phyloP scores from a whole-genome alignment of 2,329 filamentous ascomycete species.

The Scolecobasidium constrictum region DNA sequence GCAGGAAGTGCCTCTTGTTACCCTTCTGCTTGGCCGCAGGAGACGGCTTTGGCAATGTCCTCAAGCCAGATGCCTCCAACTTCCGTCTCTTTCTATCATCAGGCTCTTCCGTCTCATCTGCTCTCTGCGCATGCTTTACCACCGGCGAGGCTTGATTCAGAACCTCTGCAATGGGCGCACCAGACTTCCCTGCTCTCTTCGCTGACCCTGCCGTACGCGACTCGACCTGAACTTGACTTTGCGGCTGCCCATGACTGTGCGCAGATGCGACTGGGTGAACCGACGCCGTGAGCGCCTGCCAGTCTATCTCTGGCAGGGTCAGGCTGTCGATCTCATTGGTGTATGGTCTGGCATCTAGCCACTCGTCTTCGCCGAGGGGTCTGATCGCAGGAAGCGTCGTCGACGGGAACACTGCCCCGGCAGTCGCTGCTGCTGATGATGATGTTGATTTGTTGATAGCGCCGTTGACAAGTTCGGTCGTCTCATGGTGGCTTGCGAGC shows the following conservation, averaged over 20 bases:
- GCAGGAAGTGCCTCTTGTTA: conserved; percentile 29
- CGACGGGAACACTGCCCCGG: conserved; percentile 5
- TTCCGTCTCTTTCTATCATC: conserved; percentile 6
- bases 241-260: neutral
- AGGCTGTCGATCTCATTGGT: conserved; percentile 9
- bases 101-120: neutral
- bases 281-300: conserved; percentile 3
- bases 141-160: conserved; percentile 6
- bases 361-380: conserved; percentile 3
- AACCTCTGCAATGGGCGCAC: conserved; percentile 9
- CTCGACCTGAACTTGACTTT: neutral
- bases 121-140: neutral
- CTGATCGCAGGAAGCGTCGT: conserved; percentile 6
- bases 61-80: conserved; percentile 5
- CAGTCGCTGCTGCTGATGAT: too few relatives aligned
- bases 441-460: too few relatives aligned
- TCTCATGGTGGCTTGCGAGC: too few relatives aligned
- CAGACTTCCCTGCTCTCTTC: conserved; percentile 6
- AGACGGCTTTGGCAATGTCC: conserved; percentile 20
- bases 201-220: neutral
- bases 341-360: neutral
- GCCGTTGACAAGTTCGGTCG: too few relatives aligned
- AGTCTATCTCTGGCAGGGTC: conserved; percentile 5
- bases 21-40: conserved; percentile 20
- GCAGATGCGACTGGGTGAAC: neutral